Base-by-base conservation (phyloP, 805 yeast genomes). In the Ogataea sp. region DNA sequence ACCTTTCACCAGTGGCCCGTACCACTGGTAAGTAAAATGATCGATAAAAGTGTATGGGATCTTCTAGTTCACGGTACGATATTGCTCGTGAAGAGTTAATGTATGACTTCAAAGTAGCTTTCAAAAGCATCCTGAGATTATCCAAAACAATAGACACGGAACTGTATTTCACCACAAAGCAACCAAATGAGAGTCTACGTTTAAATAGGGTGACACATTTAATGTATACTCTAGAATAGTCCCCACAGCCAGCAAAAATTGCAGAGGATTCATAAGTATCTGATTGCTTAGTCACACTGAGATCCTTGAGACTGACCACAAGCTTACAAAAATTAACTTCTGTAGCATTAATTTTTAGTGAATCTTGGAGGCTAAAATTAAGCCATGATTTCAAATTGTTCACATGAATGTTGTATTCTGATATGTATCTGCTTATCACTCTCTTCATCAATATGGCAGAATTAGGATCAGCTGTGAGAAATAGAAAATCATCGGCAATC, bases 401-500 rank as follows among this genome's bases (percentile, higher is more conserved):
- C 16, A 65, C 62, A 32, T 23, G 42, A 0, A 71, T 64, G 20
- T 70, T 68, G 41, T 65, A 77, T 2, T 65, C 66, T 0, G 57
- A 49, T 37, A 74, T 64, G 2, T 74, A 73, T 14, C 47, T 33
- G 1, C 47, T 37, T 30, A 70, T 61, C 7, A 56, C 18, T 2
- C 41, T 42, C 34, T 54, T 48, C 31, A 70, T 55, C 3, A 39
- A 40, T 2, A 41, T 32, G 0, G 78, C 67, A 10, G 54, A 49
- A 0, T 42, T 38, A 10, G 48, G 21, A 27, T 65, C 53, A 0
- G 76, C 64, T 0, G 93, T 71, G 0, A 89, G 58, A n/a, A 86
- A 65, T 21, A 89, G 53, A 50, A 89, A 89, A 55, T 89, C 97
- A 59, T 89, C 97, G 0, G 87, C 95, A 17, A 85, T 56, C 39